A percentile compares a stretch with the other conserved stretches of the same genome.
These are phyloP conservation scores for Spergularia azorica DNA, from an alignment of 179 eudicot genomes.

Conservation along the genomic window DNA sequence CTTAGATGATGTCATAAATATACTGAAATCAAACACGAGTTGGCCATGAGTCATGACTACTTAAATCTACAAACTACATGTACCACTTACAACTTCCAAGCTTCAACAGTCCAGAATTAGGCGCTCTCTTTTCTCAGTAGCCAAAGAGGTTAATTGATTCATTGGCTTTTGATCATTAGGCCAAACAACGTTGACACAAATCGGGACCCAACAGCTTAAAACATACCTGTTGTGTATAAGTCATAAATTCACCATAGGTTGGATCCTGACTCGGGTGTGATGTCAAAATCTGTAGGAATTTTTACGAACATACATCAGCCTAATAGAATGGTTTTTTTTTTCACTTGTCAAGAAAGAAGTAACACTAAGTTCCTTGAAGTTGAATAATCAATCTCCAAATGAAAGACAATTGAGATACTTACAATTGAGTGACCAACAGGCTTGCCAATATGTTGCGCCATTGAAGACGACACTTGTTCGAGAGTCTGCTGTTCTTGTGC, in stretches of 20 bases:
- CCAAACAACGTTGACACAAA: not conserved
- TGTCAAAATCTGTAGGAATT: constrained; percentile 26
- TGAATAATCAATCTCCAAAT: not conserved
- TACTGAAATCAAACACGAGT: not conserved
- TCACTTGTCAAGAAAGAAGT: not conserved
- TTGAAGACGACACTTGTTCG: constrained; percentile 20
- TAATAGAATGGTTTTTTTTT: not conserved
- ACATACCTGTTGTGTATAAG: constrained; percentile 40
- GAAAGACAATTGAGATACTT: constrained; percentile 20
- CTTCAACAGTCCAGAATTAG: not conserved
- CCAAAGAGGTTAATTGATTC: not conserved
- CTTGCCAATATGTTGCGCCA: constrained; percentile 19
- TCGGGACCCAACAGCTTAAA: not conserved
- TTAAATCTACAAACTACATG: not conserved
- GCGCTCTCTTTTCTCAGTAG: not conserved
- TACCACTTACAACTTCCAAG: not conserved
- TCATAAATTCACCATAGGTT: constrained; percentile 31
- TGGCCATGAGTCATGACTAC: not conserved
- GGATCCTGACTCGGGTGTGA: constrained; percentile 38
- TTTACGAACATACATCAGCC: not conserved
- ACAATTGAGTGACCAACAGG: constrained; percentile 38
- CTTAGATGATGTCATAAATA: too few relatives aligned
- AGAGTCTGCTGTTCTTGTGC: constrained; percentile 27
- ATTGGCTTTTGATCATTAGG: not conserved
- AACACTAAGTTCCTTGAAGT: not conserved